Evolutionary conservation across 768 basidiomycete genomes (phyloP).

Genomic region (Calocera cornea): DNA sequence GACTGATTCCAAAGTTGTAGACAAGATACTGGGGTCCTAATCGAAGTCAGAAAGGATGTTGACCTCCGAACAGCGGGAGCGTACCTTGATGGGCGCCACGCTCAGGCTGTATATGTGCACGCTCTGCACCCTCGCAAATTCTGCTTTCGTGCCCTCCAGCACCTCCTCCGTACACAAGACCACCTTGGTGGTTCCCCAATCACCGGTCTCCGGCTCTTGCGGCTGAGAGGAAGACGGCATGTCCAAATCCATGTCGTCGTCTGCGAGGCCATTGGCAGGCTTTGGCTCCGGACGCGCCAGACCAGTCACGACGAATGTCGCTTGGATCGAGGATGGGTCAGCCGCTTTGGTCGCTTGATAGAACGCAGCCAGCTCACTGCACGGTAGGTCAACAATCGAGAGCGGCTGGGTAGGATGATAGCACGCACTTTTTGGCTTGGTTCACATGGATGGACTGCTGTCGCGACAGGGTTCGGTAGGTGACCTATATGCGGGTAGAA

Average conservation of each 20-base stretch:
- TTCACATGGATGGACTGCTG: background rate
- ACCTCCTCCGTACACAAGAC: background rate
- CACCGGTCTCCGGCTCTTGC: background rate
- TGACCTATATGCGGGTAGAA: background rate
- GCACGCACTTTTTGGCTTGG: background rate
- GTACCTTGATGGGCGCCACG: background rate
- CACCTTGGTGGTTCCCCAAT: background rate
- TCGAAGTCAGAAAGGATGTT: background rate
- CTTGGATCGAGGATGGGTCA: background rate
- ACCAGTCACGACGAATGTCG: background rate
- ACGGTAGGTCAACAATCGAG: background rate
- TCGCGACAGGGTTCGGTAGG: background rate
- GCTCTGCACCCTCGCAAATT: background rate
- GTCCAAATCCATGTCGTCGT: background rate
- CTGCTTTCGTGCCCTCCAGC: background rate
- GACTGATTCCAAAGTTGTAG: background rate
- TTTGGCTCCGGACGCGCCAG: background rate
- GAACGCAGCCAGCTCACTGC: background rate
- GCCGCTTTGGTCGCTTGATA: background rate
- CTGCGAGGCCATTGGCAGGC: background rate
- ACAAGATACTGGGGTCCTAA: background rate
- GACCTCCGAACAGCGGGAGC: background rate
- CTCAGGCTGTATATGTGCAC: background rate
- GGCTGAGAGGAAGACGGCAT: background rate
- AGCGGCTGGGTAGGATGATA: background rate